Evolutionary conservation across 2,329 filamentous ascomycete genomes (phyloP), one percentile per base, ranked within the genome.

Genomic region (Dryadomyces sulphureus): DNA sequence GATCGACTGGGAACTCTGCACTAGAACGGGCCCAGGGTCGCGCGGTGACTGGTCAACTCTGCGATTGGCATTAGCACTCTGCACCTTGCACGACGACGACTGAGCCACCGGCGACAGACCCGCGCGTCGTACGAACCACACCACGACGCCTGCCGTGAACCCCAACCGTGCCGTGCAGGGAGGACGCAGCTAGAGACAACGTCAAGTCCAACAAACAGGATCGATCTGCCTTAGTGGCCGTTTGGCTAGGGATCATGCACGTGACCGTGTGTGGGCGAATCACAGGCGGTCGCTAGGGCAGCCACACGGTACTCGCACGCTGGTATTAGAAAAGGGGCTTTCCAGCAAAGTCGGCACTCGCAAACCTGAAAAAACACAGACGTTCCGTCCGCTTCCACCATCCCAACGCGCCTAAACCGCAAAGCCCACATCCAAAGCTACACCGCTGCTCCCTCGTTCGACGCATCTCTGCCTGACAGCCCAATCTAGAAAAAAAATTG

Each of bases 401-500:
- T 32, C 16, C 14, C 32, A 19, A 27, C 32, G 32, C 30, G 22
- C 21, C 27, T 12, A 11, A 14, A 21, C 20, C 32, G 20, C 27
- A 32, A 11, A 14, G 21, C 20, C 32, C 30, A 38, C 35, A 11
- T 38, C 19, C 42, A 44, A 32, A 14, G 42, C 42, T 44, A 44
- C 42, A 32, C 42, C 30, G 16, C 9, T 41, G 40, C 7, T 32
- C 27, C 21, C 16, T 17, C 19, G 12, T 12, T 24, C 19, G 19
- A 32, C 32, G 41, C 41, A 43, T 43, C 41, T 43, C 27, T 35
- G 41, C 41, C 41, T 35, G 32, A 43, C 41, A 5, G 19, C 19
- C 27, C n/a, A 34, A 34, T 32, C n/a, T n/a, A n/a, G n/a, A n/a
- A n/a, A n/a, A n/a, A 12, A 32, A 32, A 32, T 21, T 5, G 38